phyloP scores from a whole-genome alignment of 176 grass and related monocot genomes.

The Paspalum vaginatum region DNA sequence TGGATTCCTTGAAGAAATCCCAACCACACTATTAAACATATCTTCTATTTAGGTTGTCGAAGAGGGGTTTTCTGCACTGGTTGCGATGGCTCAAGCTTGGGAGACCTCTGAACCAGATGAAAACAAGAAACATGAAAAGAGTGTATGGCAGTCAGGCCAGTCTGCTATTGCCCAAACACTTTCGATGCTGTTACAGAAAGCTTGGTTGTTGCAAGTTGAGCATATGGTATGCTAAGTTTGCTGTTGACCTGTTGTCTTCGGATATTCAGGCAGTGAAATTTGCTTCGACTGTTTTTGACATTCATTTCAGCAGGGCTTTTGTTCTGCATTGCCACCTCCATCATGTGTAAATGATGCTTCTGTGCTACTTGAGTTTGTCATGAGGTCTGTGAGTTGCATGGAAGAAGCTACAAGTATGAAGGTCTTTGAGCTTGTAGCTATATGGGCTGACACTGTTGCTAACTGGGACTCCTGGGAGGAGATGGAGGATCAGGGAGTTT shows the following conservation, averaged over 20 bases:
- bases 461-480: constrained; percentile 85
- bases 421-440: constrained; percentile 66
- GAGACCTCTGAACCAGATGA: constrained; percentile 72
- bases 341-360: constrained; percentile 84
- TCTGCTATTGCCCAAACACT: constrained; percentile 63
- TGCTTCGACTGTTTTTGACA: constrained; percentile 15
- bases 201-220: constrained; percentile 60
- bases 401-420: constrained; percentile 62
- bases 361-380: constrained; percentile 67
- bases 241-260: constrained; percentile 8
- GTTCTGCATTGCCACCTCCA: constrained; percentile 55
- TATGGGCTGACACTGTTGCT: constrained; percentile 68
- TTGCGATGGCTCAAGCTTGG: constrained; percentile 73
- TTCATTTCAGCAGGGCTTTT: constrained; percentile 30
- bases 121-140: constrained; percentile 58
- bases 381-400: constrained; percentile 61
- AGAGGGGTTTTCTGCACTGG: constrained; percentile 71
- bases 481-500: constrained; percentile 83
- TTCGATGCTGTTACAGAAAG: constrained; percentile 70
- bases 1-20: constrained; percentile 9
- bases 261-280: background rate
- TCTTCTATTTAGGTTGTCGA: constrained; percentile 62
- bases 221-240: constrained; percentile 50
- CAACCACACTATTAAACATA: background rate
- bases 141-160: constrained; percentile 54